A percentile compares a stretch with the other conserved stretches of the same genome.
phyloP scores from a whole-genome alignment of 331 rosid genomes.

The Ulmus americana region DNA sequence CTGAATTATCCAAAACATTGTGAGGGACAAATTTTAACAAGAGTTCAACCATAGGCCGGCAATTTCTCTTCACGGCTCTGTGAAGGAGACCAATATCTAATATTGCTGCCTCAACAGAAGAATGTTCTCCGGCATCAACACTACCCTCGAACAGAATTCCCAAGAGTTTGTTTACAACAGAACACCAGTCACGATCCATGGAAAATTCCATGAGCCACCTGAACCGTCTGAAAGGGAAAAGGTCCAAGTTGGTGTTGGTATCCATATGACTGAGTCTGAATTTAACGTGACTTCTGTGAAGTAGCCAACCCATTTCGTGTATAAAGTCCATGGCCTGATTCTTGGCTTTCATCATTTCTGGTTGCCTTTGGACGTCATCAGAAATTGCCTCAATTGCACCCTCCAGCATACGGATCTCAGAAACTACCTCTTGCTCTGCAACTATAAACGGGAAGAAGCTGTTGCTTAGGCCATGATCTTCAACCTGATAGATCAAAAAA shows the following conservation, averaged over 20 bases:
- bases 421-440: conserved; percentile 76
- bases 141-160: conserved; percentile 52
- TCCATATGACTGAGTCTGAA: conserved; percentile 52
- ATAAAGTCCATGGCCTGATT: conserved; percentile 66
- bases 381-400: conserved; percentile 44
- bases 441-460: conserved; percentile 85
- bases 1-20: conserved; percentile 27
- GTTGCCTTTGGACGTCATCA: conserved; percentile 29
- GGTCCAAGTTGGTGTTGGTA: conserved; percentile 54
- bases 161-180: conserved; percentile 68
- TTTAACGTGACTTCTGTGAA: conserved; percentile 58
- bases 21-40: conserved; percentile 51
- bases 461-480: conserved; percentile 77
- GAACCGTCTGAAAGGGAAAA: conserved; percentile 56
- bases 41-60: conserved; percentile 63
- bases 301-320: conserved; percentile 95
- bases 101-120: conserved; percentile 50
- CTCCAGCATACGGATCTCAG: conserved; percentile 73
- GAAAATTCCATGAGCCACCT: conserved; percentile 76
- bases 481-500: conserved; percentile 46
- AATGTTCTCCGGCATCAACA: conserved; percentile 53
- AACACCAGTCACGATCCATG: conserved; percentile 86
- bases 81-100: conserved; percentile 70
- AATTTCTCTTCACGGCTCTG: conserved; percentile 72
- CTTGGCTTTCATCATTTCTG: conserved; percentile 48